A percentile compares a stretch with the other conserved stretches of the same genome.
phyloP scores from a whole-genome alignment of 768 basidiomycete genomes.

The Coprinellus aureogranulatus region DNA sequence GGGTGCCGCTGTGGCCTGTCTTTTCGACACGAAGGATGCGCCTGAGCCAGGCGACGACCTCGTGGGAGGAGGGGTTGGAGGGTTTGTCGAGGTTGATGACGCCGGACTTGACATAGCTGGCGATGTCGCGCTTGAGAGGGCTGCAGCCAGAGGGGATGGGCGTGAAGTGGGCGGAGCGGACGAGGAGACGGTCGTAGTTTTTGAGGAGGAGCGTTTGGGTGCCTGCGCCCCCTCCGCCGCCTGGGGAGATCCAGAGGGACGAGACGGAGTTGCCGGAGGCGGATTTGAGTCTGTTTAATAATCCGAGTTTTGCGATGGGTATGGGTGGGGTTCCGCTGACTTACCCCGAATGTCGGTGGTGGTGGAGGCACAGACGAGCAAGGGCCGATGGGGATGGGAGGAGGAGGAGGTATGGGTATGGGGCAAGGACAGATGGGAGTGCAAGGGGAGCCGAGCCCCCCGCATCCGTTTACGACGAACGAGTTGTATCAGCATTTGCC shows the following conservation, averaged over 20 bases:
- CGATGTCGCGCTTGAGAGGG: conserved; percentile 92
- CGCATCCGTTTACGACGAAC: no score
- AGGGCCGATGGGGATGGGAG: no score
- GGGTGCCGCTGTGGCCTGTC: conserved; percentile 97
- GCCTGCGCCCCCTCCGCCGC: no score
- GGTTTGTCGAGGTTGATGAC: conserved; percentile 99
- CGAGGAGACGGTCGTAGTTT: conserved; percentile 96
- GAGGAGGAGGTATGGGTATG: not conserved
- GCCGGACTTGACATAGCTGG: conserved; percentile 91
- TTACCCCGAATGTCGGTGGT: not conserved
- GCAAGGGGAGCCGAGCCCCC: not conserved
- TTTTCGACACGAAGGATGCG: conserved; percentile 97
- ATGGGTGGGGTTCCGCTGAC: not conserved
- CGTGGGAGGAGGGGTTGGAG: conserved; percentile 95
- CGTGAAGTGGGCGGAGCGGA: conserved; percentile 95
- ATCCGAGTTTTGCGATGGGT: conserved; percentile 1
- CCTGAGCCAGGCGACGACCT: conserved; percentile 98
- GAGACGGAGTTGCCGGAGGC: conserved; percentile 12
- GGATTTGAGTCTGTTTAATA: conserved; percentile 13
- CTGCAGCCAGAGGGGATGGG: conserved; percentile 93
- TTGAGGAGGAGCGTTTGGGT: conserved; percentile 93
- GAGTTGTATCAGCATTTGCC: not conserved
- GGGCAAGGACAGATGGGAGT: not conserved
- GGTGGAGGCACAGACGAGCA: not conserved
- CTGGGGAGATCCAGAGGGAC: conserved; percentile 9